Evolutionary conservation across 805 yeast species (phyloP), one percentile per base, ranked within the genome.

Genomic region (Wickerhamiella sorbophila): DNA sequence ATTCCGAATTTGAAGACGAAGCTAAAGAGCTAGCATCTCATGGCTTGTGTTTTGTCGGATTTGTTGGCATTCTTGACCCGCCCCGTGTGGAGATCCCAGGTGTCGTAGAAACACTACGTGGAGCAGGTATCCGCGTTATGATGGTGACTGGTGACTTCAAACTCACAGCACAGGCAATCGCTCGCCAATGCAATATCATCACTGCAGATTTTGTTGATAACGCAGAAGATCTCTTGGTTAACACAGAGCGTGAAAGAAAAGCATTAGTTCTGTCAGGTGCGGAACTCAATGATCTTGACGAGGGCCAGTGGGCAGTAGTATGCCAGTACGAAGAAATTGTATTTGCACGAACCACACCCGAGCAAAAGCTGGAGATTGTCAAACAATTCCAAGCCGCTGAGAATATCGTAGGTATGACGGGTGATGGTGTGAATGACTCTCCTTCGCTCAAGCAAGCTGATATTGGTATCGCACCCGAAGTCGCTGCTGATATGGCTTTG

Each of bases 381-480:
- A 60, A 62, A 41, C 66, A 66, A 45, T 67, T 67, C 41, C 70
- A 66, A 53, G 64, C 62, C 4, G 72, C 93, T 57, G 94, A 94
- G 38, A 93, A 85, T 58, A 76, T 86, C 46, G 95, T 87, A 42
- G 96, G 95, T 17, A 85, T 86, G 94, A 86, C 95, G n/a, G 96
- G 96, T 52, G 96, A 86, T 63, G 96, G 96, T 64, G 94, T 86
- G 12, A 86, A 86, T 58, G 96, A 86, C 66, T 95, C 96, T 0
- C 96, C 96, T 20, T 94, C 96, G 5, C 69, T 86, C 53, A 85
- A 86, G 58, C 67, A 85, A 53, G 95, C 96, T 2, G 94, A 86
- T 63, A 84, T 86, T 52, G 96, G 96, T 55, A 82, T 86, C 53
- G 80, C 94, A 12, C 83, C 86, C 66, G 64, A 63, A 69, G 71